Evolutionary conservation across 2,329 filamentous ascomycete genomes (phyloP), one percentile per base, ranked within the genome.

Genomic region (Ophiostoma populinum): DNA sequence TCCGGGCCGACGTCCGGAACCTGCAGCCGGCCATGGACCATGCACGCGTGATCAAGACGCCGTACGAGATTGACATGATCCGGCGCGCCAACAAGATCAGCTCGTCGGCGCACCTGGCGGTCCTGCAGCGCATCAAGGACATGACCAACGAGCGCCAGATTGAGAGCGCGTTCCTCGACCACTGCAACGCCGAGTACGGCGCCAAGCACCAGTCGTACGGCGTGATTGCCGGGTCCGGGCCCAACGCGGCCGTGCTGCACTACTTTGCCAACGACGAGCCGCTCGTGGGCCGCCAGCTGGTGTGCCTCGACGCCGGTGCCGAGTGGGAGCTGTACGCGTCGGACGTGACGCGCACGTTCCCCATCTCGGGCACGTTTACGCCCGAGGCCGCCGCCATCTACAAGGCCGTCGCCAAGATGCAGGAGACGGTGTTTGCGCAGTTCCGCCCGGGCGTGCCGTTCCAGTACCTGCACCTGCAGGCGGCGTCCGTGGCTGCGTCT

Each of bases 291-390:
- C 68, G 75, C 38, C 72, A 86, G 48, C 65, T 86, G 20, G 59
- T 95, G 21, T 75, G 92, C 15, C 62, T 98, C 5, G 87, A 98
- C 51, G 86, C 87, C 2, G 86, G 83, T 3, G 79, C 75, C 44
- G 87, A 95, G 55, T 92, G 75, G 56, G 59, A 74, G 32, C 76
- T 79, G 46, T 95, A 98, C 52, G 83, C 83, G 20, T 80, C 79
- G 38, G 87, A 95, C 53, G 74, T 95, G 19, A 95, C 90, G 0
- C 72, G 87, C 24, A 90, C 86, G 0, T 73, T 94, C 44, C 87
- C 87, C 5, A 57, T 94, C 16, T 68, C 65, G 11, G 80, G 80
- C 6, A 38, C 42, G 1, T 92, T 83, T 45, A 69, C 71, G 0
- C 53, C 63, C 11, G 78, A 87, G 51, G 75, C 76, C 1, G 65